A percentile compares a stretch with the other conserved stretches of the same genome.
These are phyloP conservation scores for Acacia crassicarpa DNA, from an alignment of 306 rosid genomes.

Conservation along the genomic window DNA sequence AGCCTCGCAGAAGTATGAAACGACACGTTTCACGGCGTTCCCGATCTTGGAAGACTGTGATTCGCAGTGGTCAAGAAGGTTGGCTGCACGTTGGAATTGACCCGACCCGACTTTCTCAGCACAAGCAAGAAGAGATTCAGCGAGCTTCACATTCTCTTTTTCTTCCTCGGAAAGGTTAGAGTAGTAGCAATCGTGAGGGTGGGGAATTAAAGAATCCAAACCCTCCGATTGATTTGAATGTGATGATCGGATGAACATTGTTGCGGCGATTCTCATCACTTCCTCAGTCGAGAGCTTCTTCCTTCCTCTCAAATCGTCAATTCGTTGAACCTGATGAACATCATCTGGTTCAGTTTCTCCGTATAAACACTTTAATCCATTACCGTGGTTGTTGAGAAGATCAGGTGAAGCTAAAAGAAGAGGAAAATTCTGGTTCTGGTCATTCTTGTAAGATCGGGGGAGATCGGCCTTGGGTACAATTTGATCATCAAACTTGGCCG, in stretches of 20 bases:
- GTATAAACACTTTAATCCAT: slow-evolving; percentile 38
- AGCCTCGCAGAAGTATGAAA: slow-evolving; percentile 56
- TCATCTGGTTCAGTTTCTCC: slow-evolving; percentile 17
- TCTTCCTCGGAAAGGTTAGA: slow-evolving; percentile 51
- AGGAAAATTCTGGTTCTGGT: neutral
- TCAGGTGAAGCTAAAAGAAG: no score
- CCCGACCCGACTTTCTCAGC: slow-evolving; percentile 65
- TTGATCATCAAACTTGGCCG: neutral
- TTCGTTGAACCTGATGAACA: slow-evolving; percentile 5
- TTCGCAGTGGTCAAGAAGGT: slow-evolving; percentile 44
- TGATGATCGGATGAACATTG: slow-evolving; percentile 57
- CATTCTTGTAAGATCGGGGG: slow-evolving; percentile 12
- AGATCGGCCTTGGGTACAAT: slow-evolving; percentile 25
- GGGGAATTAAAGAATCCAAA: slow-evolving; percentile 29
- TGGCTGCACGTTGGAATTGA: slow-evolving; percentile 49
- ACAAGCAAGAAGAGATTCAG: slow-evolving; percentile 56
- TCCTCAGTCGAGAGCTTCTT: slow-evolving; percentile 60
- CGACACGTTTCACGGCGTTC: slow-evolving; percentile 50
- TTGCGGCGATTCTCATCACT: slow-evolving; percentile 58
- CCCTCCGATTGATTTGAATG: slow-evolving; percentile 26
- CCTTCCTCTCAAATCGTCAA: slow-evolving; percentile 3
- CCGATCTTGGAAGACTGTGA: slow-evolving; percentile 41
- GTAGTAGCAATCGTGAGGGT: slow-evolving; percentile 50
- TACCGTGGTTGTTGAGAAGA: no score
- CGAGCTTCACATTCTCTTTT: slow-evolving; percentile 50